phyloP scores from a whole-genome alignment of 768 basidiomycete species.

The Calvatia gigantea region DNA sequence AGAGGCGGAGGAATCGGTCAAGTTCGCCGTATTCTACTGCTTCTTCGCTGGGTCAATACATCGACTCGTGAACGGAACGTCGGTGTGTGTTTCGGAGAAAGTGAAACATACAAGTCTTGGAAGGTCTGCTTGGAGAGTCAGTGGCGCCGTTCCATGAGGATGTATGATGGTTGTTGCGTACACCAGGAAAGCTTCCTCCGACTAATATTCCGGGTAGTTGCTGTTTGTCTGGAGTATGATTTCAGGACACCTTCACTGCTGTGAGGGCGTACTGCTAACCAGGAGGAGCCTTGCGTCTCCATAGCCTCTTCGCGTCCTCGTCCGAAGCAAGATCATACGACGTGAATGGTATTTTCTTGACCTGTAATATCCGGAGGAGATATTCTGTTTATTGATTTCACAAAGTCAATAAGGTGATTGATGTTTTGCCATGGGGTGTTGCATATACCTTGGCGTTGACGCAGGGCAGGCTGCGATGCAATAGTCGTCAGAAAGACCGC shows the following conservation, averaged over 20 bases:
- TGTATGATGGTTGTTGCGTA: constrained; percentile 34
- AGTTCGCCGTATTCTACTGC: constrained; percentile 80
- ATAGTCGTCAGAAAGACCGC: constrained; percentile 87
- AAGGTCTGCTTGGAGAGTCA: constrained; percentile 46
- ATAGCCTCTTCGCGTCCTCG: constrained; percentile 72
- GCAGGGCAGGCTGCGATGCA: constrained; percentile 71
- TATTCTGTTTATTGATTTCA: constrained; percentile 52
- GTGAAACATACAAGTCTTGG: constrained; percentile 60
- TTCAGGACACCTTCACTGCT: not conserved
- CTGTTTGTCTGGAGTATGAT: constrained; percentile 58
- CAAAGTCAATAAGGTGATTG: not conserved
- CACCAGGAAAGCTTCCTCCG: constrained; percentile 73
- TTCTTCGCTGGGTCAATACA: constrained; percentile 72
- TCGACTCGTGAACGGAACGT: not conserved
- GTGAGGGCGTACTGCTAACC: constrained; percentile 36
- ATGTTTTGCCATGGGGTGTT: not conserved
- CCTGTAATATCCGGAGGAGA: constrained; percentile 75
- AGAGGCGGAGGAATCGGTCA: constrained; percentile 64
- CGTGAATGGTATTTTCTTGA: constrained; percentile 79
- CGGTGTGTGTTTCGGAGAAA: not conserved
- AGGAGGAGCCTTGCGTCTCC: constrained; percentile 77
- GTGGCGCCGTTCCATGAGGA: not conserved
- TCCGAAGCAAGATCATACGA: constrained; percentile 87
- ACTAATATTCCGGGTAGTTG: constrained; percentile 83
- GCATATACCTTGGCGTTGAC: constrained; percentile 71